phyloP scores from a whole-genome alignment of 495 filamentous ascomycete genomes.

The Apiosordaria backusii region DNA sequence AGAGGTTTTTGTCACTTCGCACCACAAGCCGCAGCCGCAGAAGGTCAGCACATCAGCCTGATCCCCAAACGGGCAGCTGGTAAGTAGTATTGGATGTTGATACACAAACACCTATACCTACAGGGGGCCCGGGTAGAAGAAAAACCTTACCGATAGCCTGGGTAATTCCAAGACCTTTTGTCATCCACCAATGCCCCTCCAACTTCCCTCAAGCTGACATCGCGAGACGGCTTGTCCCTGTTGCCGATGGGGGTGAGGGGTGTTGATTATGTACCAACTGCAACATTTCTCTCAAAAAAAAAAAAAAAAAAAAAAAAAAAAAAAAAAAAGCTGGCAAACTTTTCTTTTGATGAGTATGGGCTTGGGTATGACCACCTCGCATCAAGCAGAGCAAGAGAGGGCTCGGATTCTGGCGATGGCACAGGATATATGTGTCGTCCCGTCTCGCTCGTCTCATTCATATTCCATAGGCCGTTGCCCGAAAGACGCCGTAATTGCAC shows the following conservation, averaged over 20 bases:
- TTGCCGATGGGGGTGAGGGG: not conserved
- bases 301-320: not conserved
- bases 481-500: not conserved
- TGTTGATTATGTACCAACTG: not conserved
- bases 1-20: too few relatives aligned
- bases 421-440: not conserved
- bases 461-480: not conserved
- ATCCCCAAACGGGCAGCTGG: conserved; percentile 8
- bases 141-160: conserved; percentile 6
- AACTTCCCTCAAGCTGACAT: conserved; percentile 8
- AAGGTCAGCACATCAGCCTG: not conserved
- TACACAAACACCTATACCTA: not conserved
- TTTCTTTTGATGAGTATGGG: not conserved
- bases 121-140: not conserved
- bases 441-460: not conserved
- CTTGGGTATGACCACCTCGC: not conserved
- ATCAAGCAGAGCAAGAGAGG: not conserved
- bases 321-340: not conserved
- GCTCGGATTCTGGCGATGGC: not conserved
- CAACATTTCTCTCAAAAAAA: not conserved
- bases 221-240: not conserved
- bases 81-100: not conserved
- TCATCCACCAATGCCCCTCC: conserved; percentile 4
- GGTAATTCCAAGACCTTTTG: conserved; percentile 1
- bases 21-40: not conserved